phyloP scores from a whole-genome alignment of 139 green algal species.

The Asterochloris erici region DNA sequence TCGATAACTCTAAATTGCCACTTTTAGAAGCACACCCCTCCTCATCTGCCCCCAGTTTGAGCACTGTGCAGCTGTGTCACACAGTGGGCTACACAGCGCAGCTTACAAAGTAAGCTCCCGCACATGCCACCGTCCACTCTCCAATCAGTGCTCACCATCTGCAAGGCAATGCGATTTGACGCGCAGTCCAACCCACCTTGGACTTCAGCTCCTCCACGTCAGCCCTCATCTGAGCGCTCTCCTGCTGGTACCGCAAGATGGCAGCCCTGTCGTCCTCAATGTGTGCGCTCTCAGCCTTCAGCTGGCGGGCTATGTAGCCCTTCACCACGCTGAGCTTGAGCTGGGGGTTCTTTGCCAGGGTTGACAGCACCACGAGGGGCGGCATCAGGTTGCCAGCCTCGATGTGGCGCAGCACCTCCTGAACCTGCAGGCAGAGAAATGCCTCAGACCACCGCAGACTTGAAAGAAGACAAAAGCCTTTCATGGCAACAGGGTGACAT shows the following conservation, averaged over 20 bases:
- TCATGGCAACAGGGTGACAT: neutral
- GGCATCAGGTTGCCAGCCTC: slow-evolving; percentile 79
- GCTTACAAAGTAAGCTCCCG: neutral
- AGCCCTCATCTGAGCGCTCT: slow-evolving; percentile 57
- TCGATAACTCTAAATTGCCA: too few relatives aligned
- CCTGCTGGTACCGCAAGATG: slow-evolving; percentile 57
- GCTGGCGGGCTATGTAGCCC: slow-evolving; percentile 64
- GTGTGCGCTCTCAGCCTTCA: slow-evolving; percentile 45
- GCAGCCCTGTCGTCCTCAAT: slow-evolving; percentile 39
- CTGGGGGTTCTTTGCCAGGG: slow-evolving; percentile 63
- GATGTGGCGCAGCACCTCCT: slow-evolving; percentile 73
- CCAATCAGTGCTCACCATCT: neutral
- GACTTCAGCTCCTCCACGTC: slow-evolving; percentile 67
- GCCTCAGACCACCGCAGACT: neutral
- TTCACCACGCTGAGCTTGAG: slow-evolving; percentile 70
- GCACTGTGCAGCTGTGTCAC: too few relatives aligned
- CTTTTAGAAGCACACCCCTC: too few relatives aligned
- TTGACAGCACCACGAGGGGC: slow-evolving; percentile 87
- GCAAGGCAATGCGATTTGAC: neutral
- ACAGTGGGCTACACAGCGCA: neutral
- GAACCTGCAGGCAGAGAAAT: slow-evolving; percentile 15
- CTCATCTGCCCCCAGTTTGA: too few relatives aligned
- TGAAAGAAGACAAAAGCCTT: neutral
- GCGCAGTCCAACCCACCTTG: slow-evolving; percentile 28
- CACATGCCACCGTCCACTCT: too few relatives aligned